Evolutionary conservation across 2,329 filamentous ascomycete genomes (phyloP), one percentile per base, ranked within the genome.

Genomic region (Apiospora koreana): DNA sequence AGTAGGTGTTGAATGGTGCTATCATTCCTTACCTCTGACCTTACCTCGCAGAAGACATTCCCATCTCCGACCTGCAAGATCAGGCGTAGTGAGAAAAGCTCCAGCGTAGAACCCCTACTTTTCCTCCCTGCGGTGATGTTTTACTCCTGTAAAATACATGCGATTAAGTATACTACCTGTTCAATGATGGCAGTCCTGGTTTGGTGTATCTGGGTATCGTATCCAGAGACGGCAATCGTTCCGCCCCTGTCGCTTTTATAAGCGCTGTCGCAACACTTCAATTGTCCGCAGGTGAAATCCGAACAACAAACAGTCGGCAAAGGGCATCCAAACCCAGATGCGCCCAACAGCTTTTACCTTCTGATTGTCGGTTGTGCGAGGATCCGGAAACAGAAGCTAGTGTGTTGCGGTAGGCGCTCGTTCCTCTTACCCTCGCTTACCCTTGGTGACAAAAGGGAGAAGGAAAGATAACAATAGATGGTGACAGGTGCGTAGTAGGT

Each of bases 21-120:
- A 38, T 62, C 54, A 62, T 76, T 78, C 79, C 85, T 87, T 87
- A 87, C 85, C 86, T 86, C 85, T 85, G 83, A 86, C 84, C 84
- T 86, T 86, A 86, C 85, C 84, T 86, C 78, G 72, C 54, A 62
- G 35, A 31, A 62, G 54, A 35, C 28, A 16, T 48, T 75, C 38
- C 31, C 31, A 10, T 23, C 21, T n/a, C 18, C 8, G 21, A 38
- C 54, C 54, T 62, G 54, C 31, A 62, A n/a, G n/a, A 4, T 23
- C 54, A 62, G 31, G 54, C 21, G 31, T 35, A n/a, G 28, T 62
- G 54, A 9, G 18, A 38, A 58, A 38, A 14, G 31, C 31, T 62
- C 54, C 18, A 4, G 31, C 54, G 54, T 62, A 62, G 21, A 38
- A 62, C 5, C 21, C 54, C 28, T 38, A n/a, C 54, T 62, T 62